Base-by-base conservation (phyloP, 371 early-diverging fungal genomes). In the Rhizomucor pusillus region DNA sequence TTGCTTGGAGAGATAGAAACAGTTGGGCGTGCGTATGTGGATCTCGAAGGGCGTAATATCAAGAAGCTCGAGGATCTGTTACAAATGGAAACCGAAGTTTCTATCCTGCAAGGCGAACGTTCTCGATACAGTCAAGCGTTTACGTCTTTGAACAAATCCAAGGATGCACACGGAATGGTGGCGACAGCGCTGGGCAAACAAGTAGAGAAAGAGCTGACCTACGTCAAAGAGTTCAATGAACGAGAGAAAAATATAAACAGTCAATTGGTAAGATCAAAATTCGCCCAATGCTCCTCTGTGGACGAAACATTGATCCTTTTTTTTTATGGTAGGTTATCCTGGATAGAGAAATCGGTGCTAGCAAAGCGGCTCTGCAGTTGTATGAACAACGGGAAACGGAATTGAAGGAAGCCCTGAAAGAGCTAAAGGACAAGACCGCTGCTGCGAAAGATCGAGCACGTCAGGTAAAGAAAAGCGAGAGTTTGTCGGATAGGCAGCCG, bases 141-240 rank as follows among this genome's bases (percentile, higher is more conserved):
- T 57, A 71, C 71, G 14, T 75, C 77, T 48, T 65, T 90, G 40
- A 77, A 82, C 56, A 85, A 89, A 63, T 85, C 89, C 33, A 85
- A 77, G 46, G 89, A 86, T 47, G 80, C 87, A 10, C 73, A 79
- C 47, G 77, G 80, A 33, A 71, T 84, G 54, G 74, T 84, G 52
- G 81, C 80, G 16, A 77, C 82, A 34, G 86, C 90, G 5, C 67
- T 90, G 54, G 85, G 83, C 52, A 73, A 75, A 34, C 91, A 91
- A 67, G 85, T 84, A 22, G 88, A 90, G 50, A 90, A 88, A 75
- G 93, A 92, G 65, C 67, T 90, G 59, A 92, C 89, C 44, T 84
- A 85, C 60, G 89, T 88, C n/a, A 57, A 51, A 24, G 41, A 57
- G 39, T 40, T 57, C 5, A 57, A 50, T 25, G 57, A 45, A 39